Percentiles rank a stretch among this genome's conserved stretches.
These are phyloP conservation scores for Picea glauca DNA, from an alignment of 75 land plant genomes.

Conservation along the genomic window DNA sequence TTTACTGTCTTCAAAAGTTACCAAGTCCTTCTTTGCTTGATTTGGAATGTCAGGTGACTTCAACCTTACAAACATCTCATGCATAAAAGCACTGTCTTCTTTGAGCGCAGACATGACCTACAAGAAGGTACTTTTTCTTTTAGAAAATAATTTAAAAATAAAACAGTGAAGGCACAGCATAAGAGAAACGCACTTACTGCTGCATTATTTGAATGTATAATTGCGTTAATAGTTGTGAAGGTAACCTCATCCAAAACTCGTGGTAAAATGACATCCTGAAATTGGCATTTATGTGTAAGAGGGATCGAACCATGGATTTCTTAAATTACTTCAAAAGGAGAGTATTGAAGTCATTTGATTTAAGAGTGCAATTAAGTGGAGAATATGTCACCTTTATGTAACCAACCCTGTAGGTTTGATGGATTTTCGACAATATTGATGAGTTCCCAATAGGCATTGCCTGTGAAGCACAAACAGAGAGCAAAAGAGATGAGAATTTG, in stretches of 20 bases:
- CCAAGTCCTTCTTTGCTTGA: slow-evolving; percentile 66
- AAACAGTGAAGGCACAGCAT: no score
- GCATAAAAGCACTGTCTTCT: slow-evolving; percentile 68
- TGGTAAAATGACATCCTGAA: slow-evolving; percentile 87
- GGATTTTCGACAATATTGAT: slow-evolving; percentile 73
- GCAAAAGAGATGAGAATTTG: no score
- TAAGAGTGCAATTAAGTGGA: no score
- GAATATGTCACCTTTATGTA: slow-evolving; percentile 65
- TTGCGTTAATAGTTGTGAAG: slow-evolving; percentile 73
- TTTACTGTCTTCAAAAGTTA: slow-evolving; percentile 15
- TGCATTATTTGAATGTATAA: slow-evolving; percentile 67
- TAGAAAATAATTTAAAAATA: no score
- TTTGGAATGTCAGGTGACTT: slow-evolving; percentile 50
- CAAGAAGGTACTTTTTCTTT: not conserved
- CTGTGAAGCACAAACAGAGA: slow-evolving; percentile 27
- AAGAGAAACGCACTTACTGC: slow-evolving; percentile 13
- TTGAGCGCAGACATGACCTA: slow-evolving; percentile 65
- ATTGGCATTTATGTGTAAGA: not conserved
- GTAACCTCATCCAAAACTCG: slow-evolving; percentile 79
- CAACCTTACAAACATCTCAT: slow-evolving; percentile 70
- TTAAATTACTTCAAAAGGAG: not conserved
- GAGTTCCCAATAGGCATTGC: slow-evolving; percentile 81
- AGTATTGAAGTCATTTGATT: no score
- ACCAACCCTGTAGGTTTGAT: slow-evolving; percentile 89
- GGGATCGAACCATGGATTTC: not conserved